Evolutionary conservation across 2,329 filamentous ascomycete species (phyloP), one percentile per base, ranked within the genome.

Genomic region (Fusarium solani-melongenae): DNA sequence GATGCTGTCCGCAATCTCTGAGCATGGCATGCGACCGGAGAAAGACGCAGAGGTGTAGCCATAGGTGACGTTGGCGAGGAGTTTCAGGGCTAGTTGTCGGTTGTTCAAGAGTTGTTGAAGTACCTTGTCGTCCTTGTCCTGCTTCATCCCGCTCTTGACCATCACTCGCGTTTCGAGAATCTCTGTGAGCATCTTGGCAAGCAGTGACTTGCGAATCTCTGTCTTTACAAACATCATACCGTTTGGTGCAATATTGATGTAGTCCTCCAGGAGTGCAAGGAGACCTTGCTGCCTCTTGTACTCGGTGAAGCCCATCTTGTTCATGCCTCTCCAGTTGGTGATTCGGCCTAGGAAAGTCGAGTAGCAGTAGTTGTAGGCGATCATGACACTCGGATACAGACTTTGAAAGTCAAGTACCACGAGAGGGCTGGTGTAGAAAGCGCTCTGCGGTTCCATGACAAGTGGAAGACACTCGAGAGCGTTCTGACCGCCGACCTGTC

Each of bases 311-410:
- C 96, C 96, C 92, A 99, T 94, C 83, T 98, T 98, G 84, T 94
- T 95, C 33, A 89, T 91, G 3, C 95, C 95, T n/a, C 94, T 91
- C 96, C 96, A 98, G 76, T 91, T 90, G 31, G 91, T 90, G 41
- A 98, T 91, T 33, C 96, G 91, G 0, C 96, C 96, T 0, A 98
- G 87, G 76, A 95, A 99, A 0, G 96, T 99, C 0, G 96, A 98
- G 80, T 99, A 99, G 84, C 96, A 99, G 80, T 98, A 96, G 79
- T 99, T 99, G 85, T 99, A 98, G 0, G 96, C 96, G 79, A 99
- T 98, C 95, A 99, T 98, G 69, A 98, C 92, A 82, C 95, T 98
- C 0, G 96, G 96, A 75, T 99, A 99, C 56, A 99, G 84, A 68
- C 94, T 97, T 79, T 98, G 96, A 72, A 99, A 99, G 82, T 99